phyloP scores from a whole-genome alignment of 2,329 filamentous ascomycete species.

The Diaporthe eres region DNA sequence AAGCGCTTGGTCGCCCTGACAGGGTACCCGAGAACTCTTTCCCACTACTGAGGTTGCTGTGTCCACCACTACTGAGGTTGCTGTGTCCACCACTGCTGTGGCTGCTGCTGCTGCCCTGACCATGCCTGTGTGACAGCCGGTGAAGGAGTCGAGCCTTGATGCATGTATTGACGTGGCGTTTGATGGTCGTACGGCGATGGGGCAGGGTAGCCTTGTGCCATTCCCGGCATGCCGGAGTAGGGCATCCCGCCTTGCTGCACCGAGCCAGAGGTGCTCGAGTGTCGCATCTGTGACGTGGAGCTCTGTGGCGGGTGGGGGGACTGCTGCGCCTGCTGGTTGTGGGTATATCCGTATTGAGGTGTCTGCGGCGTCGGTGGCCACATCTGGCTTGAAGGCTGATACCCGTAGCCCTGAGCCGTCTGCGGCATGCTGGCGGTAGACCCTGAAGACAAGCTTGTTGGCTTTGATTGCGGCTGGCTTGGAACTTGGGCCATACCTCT shows the following conservation, averaged over 20 bases:
- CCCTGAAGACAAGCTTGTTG: constrained; percentile 71
- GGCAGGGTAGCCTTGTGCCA: constrained; percentile 71
- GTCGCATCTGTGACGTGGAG: constrained; percentile 72
- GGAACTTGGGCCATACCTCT: constrained; percentile 76
- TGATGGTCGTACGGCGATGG: constrained; percentile 73
- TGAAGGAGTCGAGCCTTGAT: constrained; percentile 67
- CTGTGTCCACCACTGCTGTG: constrained; percentile 70
- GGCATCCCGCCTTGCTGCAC: constrained; percentile 71
- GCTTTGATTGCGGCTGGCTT: constrained; percentile 75
- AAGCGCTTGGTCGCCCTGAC: not conserved
- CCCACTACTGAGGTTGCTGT: constrained; percentile 60
- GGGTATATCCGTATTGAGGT: constrained; percentile 69
- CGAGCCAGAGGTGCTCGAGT: constrained; percentile 66
- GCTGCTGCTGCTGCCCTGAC: constrained; percentile 73
- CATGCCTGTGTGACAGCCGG: constrained; percentile 67
- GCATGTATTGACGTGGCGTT: constrained; percentile 77
- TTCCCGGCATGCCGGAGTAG: constrained; percentile 74
- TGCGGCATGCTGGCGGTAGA: constrained; percentile 67
- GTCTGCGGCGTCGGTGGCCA: constrained; percentile 78
- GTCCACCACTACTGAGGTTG: constrained; percentile 70
- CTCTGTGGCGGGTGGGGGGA: constrained; percentile 69
- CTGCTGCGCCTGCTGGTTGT: constrained; percentile 64
- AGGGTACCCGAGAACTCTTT: not conserved
- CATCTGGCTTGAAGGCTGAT: constrained; percentile 72
- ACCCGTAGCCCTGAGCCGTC: constrained; percentile 71